These are phyloP conservation scores for Mycosphaerella arachidis DNA, from an alignment of 2,329 filamentous ascomycete genomes.

Conservation along the genomic window DNA sequence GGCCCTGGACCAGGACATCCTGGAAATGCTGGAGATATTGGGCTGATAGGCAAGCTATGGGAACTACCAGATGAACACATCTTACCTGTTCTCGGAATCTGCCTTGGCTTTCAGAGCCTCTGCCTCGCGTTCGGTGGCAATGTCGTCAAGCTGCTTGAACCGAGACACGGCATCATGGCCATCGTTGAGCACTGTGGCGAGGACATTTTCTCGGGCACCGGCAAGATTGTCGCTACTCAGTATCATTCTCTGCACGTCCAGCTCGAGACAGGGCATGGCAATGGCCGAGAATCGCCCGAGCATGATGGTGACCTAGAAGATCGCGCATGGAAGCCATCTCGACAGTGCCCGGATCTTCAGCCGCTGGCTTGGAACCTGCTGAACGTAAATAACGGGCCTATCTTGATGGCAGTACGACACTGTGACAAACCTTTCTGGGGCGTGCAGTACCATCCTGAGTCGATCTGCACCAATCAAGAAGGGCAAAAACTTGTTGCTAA, in stretches of 20 bases:
- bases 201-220: conserved; percentile 63
- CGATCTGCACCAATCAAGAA: conserved; percentile 69
- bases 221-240: conserved; percentile 64
- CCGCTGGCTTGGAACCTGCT: conserved; percentile 48
- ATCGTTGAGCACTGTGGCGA: conserved; percentile 55
- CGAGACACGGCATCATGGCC: conserved; percentile 77
- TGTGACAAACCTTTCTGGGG: conserved; percentile 70
- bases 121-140: conserved; percentile 62
- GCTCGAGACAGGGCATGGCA: conserved; percentile 34
- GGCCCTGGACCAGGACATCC: conserved; percentile 89
- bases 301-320: neutral
- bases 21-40: conserved; percentile 67
- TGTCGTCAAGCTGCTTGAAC: conserved; percentile 63
- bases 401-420: conserved; percentile 76
- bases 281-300: conserved; percentile 33
- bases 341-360: conserved; percentile 35
- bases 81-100: conserved; percentile 80
- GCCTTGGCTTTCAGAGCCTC: conserved; percentile 82
- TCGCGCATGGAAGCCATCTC: conserved; percentile 37
- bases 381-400: conserved; percentile 45
- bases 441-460: conserved; percentile 88
- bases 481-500: conserved; percentile 63
- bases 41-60: conserved; percentile 77
- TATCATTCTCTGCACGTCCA: conserved; percentile 63
- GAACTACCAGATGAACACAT: conserved; percentile 53